Conservation (phyloP, 306 rosid species). For the Aeschynomene evenia region DNA sequence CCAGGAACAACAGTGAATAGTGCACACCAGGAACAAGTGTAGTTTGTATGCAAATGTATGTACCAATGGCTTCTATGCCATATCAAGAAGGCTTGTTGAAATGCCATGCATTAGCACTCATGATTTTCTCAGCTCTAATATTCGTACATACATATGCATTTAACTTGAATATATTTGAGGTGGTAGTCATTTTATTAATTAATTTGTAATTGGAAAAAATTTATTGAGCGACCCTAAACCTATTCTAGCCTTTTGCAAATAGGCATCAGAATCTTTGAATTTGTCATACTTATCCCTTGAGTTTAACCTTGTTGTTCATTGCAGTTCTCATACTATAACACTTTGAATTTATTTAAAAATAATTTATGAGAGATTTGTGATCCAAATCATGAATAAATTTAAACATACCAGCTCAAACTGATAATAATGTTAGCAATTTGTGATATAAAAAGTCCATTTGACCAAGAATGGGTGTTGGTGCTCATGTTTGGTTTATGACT, state of each 20-base stretch:
- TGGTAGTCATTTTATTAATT: neutral
- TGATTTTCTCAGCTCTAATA: slow-evolving; percentile 22
- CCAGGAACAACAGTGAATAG: slow-evolving; percentile 47
- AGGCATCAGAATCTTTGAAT: neutral
- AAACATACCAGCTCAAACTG: neutral
- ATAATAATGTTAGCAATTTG: no score
- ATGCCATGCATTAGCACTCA: slow-evolving; percentile 17
- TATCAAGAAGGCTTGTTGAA: slow-evolving; percentile 26
- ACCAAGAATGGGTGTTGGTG: neutral
- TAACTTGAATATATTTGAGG: slow-evolving; percentile 3
- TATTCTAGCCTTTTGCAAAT: neutral
- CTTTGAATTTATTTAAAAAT: neutral
- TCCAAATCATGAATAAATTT: neutral
- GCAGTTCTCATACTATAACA: neutral
- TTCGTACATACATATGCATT: slow-evolving; percentile 8
- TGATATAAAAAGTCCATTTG: neutral
- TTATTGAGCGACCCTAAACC: neutral
- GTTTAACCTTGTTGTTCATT: no score
- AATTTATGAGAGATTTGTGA: neutral
- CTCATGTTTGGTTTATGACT: neutral
- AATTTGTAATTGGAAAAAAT: neutral
- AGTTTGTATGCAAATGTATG: slow-evolving; percentile 8
- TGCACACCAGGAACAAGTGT: slow-evolving; percentile 55
- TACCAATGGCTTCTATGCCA: neutral
- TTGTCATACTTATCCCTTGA: neutral